Percentiles rank a stretch among this genome's conserved stretches.
These are phyloP conservation scores for Metrosideros polymorpha DNA, from an alignment of 441 rosid species.

Conservation along the genomic window DNA sequence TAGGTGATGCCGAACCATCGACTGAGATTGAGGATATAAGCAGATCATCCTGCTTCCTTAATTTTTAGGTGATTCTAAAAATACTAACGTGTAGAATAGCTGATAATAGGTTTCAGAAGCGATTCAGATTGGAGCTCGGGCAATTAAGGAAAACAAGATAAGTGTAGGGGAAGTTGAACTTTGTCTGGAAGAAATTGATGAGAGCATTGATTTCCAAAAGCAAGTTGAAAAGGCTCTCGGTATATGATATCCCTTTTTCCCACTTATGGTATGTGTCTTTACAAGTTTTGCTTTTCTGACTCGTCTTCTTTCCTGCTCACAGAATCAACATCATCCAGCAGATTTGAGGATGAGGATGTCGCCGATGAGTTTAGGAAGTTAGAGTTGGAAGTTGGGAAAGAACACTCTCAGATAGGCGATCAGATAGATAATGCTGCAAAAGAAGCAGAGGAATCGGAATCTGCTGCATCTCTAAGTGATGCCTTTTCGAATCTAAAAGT, in stretches of 20 bases:
- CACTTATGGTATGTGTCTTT: not conserved
- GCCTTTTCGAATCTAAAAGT: constrained; percentile 50
- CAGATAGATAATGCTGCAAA: not conserved
- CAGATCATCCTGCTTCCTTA: not conserved
- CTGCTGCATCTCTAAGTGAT: constrained; percentile 30
- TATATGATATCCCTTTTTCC: constrained; percentile 6
- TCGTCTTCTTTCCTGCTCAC: constrained; percentile 4
- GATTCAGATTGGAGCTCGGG: constrained; percentile 66
- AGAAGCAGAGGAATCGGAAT: constrained; percentile 15
- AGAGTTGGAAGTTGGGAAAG: constrained; percentile 49
- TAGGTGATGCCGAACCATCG: not conserved
- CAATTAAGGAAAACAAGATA: constrained; percentile 50
- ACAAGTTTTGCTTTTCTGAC: not conserved
- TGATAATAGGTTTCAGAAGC: constrained; percentile 66
- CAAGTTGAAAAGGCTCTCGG: constrained; percentile 61
- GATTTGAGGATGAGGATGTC: constrained; percentile 39
- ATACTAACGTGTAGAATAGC: not conserved
- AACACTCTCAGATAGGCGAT: constrained; percentile 6
- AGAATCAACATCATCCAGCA: constrained; percentile 30
- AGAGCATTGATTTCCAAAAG: constrained; percentile 53
- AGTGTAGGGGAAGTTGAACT: constrained; percentile 64
- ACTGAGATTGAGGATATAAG: not conserved
- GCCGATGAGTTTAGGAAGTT: constrained; percentile 59
- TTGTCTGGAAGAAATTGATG: constrained; percentile 63
- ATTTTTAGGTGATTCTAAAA: not conserved